phyloP scores from a whole-genome alignment of 305 asterid species.

The Withania somnifera region DNA sequence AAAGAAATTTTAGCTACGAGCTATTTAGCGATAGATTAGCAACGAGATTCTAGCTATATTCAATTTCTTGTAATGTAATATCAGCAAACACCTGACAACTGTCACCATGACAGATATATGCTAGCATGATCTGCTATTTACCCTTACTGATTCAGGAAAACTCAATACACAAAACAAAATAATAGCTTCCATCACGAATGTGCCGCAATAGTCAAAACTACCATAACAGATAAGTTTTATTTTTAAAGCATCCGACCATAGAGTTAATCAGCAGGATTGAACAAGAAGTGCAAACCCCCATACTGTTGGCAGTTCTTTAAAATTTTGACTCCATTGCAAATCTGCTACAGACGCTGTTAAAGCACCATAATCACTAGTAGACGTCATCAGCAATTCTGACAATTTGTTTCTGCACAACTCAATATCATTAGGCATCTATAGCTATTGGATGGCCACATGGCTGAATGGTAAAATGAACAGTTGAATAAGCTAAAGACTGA shows the following conservation, averaged over 20 bases:
- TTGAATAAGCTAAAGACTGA: not conserved
- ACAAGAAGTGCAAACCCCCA: slow-evolving; percentile 64
- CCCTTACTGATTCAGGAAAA: not conserved
- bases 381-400: slow-evolving; percentile 85
- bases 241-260: not conserved
- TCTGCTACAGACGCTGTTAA: slow-evolving; percentile 84
- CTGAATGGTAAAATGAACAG: not conserved
- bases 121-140: not conserved
- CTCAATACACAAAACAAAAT: not conserved
- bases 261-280: not conserved
- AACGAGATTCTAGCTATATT: no score
- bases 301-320: slow-evolving; percentile 85
- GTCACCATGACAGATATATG: not conserved
- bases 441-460: not conserved
- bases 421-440: not conserved
- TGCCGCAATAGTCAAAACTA: not conserved
- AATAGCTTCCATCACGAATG: not conserved
- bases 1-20: no score
- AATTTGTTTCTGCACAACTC: slow-evolving; percentile 71
- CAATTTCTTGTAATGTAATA: no score
- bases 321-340: slow-evolving; percentile 94
- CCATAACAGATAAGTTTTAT: not conserved
- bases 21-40: no score
- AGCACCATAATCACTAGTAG: slow-evolving; percentile 95
- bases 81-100: no score